phyloP scores from a whole-genome alignment of 2,329 filamentous ascomycete genomes.

The Trichoderma atroviride region DNA sequence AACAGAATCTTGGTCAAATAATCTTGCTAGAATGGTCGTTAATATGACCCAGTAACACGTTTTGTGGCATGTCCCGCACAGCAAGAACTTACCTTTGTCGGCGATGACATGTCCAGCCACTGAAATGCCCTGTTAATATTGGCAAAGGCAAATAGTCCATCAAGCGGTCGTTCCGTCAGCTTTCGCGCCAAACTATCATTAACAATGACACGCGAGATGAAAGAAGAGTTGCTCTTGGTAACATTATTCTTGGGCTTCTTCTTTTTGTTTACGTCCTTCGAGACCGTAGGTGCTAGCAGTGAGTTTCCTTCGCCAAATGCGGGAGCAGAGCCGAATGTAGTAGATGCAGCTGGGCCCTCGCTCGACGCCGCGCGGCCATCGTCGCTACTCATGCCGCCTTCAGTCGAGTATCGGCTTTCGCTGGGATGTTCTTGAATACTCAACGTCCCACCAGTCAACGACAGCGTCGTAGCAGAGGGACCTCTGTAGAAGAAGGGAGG shows the following conservation, averaged over 20 bases:
- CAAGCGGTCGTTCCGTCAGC: slow-evolving; percentile 73
- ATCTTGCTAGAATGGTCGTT: slow-evolving; percentile 64
- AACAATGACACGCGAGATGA: slow-evolving; percentile 93
- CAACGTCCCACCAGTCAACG: slow-evolving; percentile 46
- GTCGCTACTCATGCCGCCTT: slow-evolving; percentile 61
- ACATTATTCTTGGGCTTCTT: slow-evolving; percentile 98
- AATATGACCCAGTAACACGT: slow-evolving; percentile 28
- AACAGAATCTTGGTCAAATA: slow-evolving; percentile 95
- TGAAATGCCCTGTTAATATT: slow-evolving; percentile 96
- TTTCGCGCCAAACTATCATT: slow-evolving; percentile 81
- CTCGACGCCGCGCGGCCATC: slow-evolving; percentile 59
- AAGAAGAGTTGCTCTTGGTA: slow-evolving; percentile 97
- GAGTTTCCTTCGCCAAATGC: slow-evolving; percentile 87
- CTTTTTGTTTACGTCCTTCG: slow-evolving; percentile 76
- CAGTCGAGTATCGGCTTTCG: slow-evolving; percentile 62
- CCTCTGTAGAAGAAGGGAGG: slow-evolving; percentile 59
- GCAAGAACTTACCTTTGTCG: slow-evolving; percentile 58
- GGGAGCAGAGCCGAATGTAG: slow-evolving; percentile 54
- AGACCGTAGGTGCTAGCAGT: slow-evolving; percentile 63
- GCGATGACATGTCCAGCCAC: slow-evolving; percentile 87
- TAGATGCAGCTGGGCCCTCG: slow-evolving; percentile 48
- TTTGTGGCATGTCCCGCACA: neutral
- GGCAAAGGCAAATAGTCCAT: slow-evolving; percentile 87
- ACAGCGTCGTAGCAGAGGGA: slow-evolving; percentile 54
- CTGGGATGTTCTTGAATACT: slow-evolving; percentile 65